phyloP scores from a whole-genome alignment of 352 stramenopile species.

The Phytophthora fragariaefolia region DNA sequence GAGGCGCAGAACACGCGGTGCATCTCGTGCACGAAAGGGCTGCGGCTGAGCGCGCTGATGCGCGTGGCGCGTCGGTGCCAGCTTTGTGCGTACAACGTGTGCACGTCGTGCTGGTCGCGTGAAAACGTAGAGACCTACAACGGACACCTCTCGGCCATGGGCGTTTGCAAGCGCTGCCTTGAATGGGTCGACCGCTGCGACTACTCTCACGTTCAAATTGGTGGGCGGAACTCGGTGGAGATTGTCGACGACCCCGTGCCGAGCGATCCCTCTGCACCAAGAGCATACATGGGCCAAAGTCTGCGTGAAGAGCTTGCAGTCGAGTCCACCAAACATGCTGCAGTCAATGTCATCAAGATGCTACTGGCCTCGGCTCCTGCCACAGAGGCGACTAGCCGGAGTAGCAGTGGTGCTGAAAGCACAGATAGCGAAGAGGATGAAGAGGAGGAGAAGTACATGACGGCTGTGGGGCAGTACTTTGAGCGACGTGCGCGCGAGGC shows the following conservation, averaged over 20 bases:
- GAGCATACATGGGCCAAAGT: slow-evolving; percentile 20
- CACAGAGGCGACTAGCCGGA: slow-evolving; percentile 3
- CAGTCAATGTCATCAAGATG: slow-evolving; percentile 49
- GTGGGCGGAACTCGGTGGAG: slow-evolving; percentile 15
- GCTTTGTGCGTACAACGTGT: slow-evolving; percentile 58
- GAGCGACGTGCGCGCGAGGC: slow-evolving; percentile 28
- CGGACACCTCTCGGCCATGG: slow-evolving; percentile 36
- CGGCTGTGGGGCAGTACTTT: slow-evolving; percentile 45
- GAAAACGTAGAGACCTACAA: slow-evolving; percentile 54
- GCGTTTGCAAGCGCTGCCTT: slow-evolving; percentile 50
- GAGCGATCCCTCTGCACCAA: neutral
- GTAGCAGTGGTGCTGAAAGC: slow-evolving; percentile 15
- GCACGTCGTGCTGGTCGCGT: slow-evolving; percentile 44
- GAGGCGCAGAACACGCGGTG: slow-evolving; percentile 44
- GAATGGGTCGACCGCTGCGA: slow-evolving; percentile 54
- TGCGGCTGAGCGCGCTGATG: slow-evolving; percentile 41
- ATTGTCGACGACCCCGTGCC: slow-evolving; percentile 38
- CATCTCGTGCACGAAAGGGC: slow-evolving; percentile 52
- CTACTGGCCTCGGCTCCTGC: slow-evolving; percentile 22
- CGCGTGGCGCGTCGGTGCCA: slow-evolving; percentile 37
- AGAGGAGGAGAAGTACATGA: slow-evolving; percentile 36
- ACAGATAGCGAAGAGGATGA: slow-evolving; percentile 4
- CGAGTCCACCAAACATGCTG: slow-evolving; percentile 35
- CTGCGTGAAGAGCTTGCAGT: slow-evolving; percentile 30
- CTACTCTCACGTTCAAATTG: slow-evolving; percentile 42